Base-by-base conservation (phyloP, 441 rosid genomes). In the Hura crepitans region DNA sequence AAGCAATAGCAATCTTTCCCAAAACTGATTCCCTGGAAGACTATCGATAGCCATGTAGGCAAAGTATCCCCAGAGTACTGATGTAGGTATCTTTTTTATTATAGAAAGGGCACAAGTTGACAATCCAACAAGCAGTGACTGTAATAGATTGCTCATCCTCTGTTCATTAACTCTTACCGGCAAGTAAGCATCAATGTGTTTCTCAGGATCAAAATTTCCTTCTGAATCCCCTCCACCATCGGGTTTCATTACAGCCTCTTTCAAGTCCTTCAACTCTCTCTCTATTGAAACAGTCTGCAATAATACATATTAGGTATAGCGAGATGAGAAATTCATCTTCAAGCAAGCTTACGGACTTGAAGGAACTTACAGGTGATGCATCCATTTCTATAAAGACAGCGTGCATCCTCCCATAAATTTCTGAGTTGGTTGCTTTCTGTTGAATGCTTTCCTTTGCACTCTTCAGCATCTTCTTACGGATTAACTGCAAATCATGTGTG, bases 131-230 rank as follows among this genome's bases (percentile, higher is more conserved):
- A 83, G 78, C 7, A 81, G 67, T 18, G 85, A 50, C 20, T 4
- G 30, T 18, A 23, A 8, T 7, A 59, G 23, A 12, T 22, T 55
- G 20, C 68, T 4, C 6, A 85, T 53, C 74, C 88, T 75, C 37
- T 85, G 88, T 75, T 82, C 88, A 11, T 82, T 85, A 18, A 85
- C 86, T n/a, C n/a, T n/a, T n/a, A 83, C 85, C 18, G 89, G 89
- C 79, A 85, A 78, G 78, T 70, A 75, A 1, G 75, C 87, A 37
- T 85, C 89, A 14, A 85, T 83, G 51, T 82, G 86, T 78, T 76
- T 85, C 74, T 81, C 89, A 0, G 81, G 85, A 69, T 83, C 83
- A 66, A 81, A 79, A 9, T 66, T 67, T 18, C 75, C 69, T 12
- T 61, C 75, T 22, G 76, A 33, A 61, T 50, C 57, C 30, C 68